Evolutionary conservation across 140 eudicot species (phyloP).

Genomic region (Oenanthe javanica): DNA sequence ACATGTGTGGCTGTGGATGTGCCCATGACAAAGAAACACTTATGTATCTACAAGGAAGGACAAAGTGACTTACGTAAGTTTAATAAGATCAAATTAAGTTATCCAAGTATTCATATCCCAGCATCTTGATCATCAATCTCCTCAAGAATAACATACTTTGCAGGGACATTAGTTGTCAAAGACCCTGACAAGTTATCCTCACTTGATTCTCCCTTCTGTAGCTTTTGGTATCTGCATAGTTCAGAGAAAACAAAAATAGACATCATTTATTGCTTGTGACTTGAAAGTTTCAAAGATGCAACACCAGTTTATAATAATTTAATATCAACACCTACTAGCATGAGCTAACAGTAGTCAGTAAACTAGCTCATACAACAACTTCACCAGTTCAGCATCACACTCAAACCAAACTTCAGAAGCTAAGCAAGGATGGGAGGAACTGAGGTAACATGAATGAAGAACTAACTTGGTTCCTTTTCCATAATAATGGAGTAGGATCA

Average conservation of each 20-base stretch:
- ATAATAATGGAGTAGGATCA: not conserved
- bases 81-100: not conserved
- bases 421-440: not conserved
- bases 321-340: not conserved
- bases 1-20: not conserved
- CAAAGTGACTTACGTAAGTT: not conserved
- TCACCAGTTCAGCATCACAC: not conserved
- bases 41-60: not conserved
- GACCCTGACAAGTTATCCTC: conserved; percentile 32
- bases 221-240: conserved; percentile 60
- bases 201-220: conserved; percentile 42
- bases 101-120: conserved; percentile 20
- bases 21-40: not conserved
- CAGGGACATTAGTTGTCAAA: conserved; percentile 21
- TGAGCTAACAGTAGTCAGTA: not conserved
- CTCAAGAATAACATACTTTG: conserved; percentile 85
- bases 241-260: not conserved
- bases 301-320: not conserved
- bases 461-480: not conserved
- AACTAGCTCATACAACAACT: not conserved
- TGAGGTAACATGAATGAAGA: not conserved
- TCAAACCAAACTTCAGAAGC: not conserved
- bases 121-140: conserved; percentile 69
- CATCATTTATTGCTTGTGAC: not conserved
- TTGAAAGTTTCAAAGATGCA: not conserved